Base-by-base conservation (phyloP, 352 stramenopile genomes). In the Phytopythium kandeliae region DNA sequence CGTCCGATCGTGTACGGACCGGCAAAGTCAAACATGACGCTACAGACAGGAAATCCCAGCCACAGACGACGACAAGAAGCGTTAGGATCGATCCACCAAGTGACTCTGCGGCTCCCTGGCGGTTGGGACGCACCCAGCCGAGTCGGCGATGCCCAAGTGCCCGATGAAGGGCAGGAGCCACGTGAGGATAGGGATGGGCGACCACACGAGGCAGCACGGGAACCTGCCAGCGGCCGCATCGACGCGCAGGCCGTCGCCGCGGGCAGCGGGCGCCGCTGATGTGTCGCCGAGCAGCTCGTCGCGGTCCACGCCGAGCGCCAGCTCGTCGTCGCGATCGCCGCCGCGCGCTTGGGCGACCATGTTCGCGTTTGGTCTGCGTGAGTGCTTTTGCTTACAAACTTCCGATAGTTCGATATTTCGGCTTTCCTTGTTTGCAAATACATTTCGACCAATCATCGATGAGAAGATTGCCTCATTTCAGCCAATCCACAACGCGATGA, bases 161-260 rank as follows among this genome's bases (percentile, higher is more conserved):
- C 96, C 96, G 63, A 98, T 97, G 69, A 98, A 98, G 22, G 96
- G 96, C 42, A 98, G 55, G 31, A 98, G 67, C 82, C 85, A 97
- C 45, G 92, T 97, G 50, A 98, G 67, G 24, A 88, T 52, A 9
- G 90, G 90, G 16, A 97, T 74, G 19, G 91, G 90, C 45, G 82
- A 94, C 90, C 91, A 97, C 36, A 97, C 87, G 50, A 98, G 84
- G 64, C 89, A 97, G 71, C 92, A 96, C 12, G 91, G 89, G 63
- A 89, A 97, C 45, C 79, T 78, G 33, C 83, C 67, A 11, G 56
- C 58, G 0, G 55, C 60, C 15, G 58, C 42, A 40, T 85, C 67
- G 30, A 83, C 58, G 47, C 47, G 34, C 21, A 25, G 10, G 47
- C 35, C 47, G 12, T 15, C 22, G 0, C 13, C 51, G 19, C 22